Conservation (phyloP, 306 rosid genomes). For the Ormosia emarginata region DNA sequence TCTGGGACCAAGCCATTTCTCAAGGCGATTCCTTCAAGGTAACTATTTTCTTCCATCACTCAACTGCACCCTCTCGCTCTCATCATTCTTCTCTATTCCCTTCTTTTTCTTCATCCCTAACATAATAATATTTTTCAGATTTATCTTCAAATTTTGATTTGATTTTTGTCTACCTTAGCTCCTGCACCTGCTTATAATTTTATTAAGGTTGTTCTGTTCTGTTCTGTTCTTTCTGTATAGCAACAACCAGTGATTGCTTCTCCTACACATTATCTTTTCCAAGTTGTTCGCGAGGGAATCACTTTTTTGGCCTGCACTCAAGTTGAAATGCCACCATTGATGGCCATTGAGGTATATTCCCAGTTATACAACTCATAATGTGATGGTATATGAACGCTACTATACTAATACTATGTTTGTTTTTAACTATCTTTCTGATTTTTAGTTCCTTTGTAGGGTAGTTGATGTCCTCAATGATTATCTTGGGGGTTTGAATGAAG, state of each 20-base stretch:
- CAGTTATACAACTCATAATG: not conserved
- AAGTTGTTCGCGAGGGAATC: constrained; percentile 82
- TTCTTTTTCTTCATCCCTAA: too few relatives aligned
- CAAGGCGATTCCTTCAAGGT: constrained; percentile 82
- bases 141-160: not conserved
- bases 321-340: constrained; percentile 96
- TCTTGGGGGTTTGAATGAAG: constrained; percentile 92
- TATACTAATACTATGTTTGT: not conserved
- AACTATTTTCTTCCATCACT: constrained; percentile 3
- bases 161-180: not conserved
- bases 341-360: constrained; percentile 84
- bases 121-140: not conserved
- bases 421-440: constrained; percentile 34
- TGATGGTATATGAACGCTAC: not conserved
- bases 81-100: not conserved
- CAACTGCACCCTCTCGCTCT: too few relatives aligned
- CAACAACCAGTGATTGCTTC: constrained; percentile 91
- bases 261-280: constrained; percentile 95
- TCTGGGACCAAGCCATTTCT: constrained; percentile 81
- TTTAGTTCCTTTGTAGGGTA: constrained; percentile 94
- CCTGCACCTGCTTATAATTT: not conserved
- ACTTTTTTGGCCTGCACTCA: constrained; percentile 95
- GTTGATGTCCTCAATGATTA: constrained; percentile 87
- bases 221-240: constrained; percentile 31
- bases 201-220: not conserved